phyloP scores from a whole-genome alignment of 2,329 filamentous ascomycete genomes.

The Neocucurbitaria cava region DNA sequence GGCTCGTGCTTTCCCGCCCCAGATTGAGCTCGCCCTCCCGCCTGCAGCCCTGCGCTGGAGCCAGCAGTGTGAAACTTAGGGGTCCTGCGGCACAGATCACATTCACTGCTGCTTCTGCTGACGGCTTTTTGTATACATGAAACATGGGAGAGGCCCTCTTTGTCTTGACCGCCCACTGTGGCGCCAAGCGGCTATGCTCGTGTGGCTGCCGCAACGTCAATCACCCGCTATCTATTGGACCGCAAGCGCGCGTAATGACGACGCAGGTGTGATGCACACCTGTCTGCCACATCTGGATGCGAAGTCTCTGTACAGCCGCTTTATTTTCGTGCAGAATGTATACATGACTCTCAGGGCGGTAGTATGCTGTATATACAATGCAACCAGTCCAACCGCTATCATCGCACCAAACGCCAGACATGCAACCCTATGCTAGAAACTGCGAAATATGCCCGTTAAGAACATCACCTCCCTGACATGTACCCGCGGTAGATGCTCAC shows the following conservation, averaged over 20 bases:
- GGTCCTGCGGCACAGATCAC: constrained; percentile 6
- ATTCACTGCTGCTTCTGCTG: not conserved
- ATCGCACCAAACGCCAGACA: constrained; percentile 5
- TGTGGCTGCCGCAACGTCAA: not conserved
- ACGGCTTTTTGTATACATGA: not conserved
- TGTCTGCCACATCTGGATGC: not conserved
- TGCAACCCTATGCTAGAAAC: constrained; percentile 7
- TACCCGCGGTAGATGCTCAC: constrained; percentile 15
- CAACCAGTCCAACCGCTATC: not conserved
- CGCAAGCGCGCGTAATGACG: constrained; percentile 7
- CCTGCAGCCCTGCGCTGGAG: constrained; percentile 22
- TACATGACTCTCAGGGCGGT: not conserved
- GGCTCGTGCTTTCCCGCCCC: constrained; percentile 30
- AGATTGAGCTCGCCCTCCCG: constrained; percentile 21
- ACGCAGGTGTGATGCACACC: not conserved
- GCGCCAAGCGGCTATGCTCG: not conserved
- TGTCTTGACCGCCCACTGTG: not conserved
- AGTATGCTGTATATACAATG: constrained; percentile 2
- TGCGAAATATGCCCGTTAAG: not conserved
- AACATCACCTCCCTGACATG: not conserved
- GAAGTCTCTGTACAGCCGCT: no score
- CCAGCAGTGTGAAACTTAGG: constrained; percentile 2
- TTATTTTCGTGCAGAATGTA: not conserved
- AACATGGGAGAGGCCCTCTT: not conserved
- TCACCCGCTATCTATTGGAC: constrained; percentile 11